phyloP scores from a whole-genome alignment of 331 rosid genomes.

The Telfairia occidentalis region DNA sequence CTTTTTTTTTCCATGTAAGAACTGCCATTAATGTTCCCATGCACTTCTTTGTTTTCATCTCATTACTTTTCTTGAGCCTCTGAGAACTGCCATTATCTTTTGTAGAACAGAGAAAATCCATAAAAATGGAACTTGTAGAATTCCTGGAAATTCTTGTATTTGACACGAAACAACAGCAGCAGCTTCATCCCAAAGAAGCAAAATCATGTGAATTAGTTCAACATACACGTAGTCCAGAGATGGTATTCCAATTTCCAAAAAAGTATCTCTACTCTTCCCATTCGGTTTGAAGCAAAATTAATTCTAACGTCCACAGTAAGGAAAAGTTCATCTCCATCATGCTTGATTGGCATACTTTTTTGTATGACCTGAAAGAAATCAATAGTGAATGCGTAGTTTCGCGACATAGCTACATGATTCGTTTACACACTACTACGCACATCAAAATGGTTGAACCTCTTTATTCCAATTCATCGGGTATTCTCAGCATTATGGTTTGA shows the following conservation, averaged over 20 bases:
- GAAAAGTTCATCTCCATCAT: neutral
- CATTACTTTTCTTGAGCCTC: neutral
- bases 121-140: neutral
- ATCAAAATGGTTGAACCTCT: neutral
- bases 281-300: neutral
- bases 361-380: neutral
- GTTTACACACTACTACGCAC: neutral
- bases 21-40: neutral
- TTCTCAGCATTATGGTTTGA: neutral
- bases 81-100: neutral
- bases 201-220: neutral
- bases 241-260: neutral
- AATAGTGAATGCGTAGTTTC: neutral
- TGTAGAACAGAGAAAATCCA: neutral
- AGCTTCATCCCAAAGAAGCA: neutral
- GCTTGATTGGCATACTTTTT: too few relatives aligned
- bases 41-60: neutral
- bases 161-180: neutral
- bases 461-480: neutral
- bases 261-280: neutral
- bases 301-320: neutral
- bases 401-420: neutral
- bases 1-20: neutral
- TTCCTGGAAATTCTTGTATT: neutral
- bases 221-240: neutral